Percentiles rank a stretch among this genome's conserved stretches.
These are phyloP conservation scores for Calocybe cyanea DNA, from an alignment of 768 basidiomycete species.

Conservation along the genomic window DNA sequence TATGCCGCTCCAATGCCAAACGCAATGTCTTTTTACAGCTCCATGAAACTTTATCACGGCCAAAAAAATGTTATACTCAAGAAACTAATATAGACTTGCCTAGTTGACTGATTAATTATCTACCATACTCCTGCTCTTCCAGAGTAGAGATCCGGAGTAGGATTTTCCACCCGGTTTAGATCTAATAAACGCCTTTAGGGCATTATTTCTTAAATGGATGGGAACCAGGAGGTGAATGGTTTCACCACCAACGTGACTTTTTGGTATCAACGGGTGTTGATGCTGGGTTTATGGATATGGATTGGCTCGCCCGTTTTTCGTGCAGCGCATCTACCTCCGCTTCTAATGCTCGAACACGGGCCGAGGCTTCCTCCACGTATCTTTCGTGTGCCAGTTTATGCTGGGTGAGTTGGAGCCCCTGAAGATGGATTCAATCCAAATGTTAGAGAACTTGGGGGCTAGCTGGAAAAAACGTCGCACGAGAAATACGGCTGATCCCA, in stretches of 20 bases:
- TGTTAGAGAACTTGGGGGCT: constrained; percentile 1
- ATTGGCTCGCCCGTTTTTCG: constrained; percentile 19
- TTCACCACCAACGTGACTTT: constrained; percentile 17
- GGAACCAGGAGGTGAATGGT: not conserved
- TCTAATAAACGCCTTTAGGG: not conserved
- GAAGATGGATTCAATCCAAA: no score
- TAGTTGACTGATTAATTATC: not conserved
- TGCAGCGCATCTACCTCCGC: constrained; percentile 48
- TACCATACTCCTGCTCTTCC: not conserved
- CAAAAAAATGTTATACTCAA: constrained; percentile 63
- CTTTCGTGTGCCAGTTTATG: constrained; percentile 66
- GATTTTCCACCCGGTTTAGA: not conserved
- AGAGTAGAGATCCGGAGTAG: not conserved
- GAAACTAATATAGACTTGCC: constrained; percentile 25
- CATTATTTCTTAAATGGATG: not conserved
- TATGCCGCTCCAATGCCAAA: constrained; percentile 10
- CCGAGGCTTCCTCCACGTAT: constrained; percentile 58
- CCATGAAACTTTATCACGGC: constrained; percentile 71
- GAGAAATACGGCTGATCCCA: constrained; percentile 78
- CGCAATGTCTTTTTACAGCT: constrained; percentile 34
- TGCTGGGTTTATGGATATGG: constrained; percentile 5
- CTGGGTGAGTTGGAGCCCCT: constrained; percentile 69
- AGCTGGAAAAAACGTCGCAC: constrained; percentile 32
- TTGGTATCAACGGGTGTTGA: constrained; percentile 3
- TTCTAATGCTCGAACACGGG: constrained; percentile 53